Evolutionary conservation across 768 basidiomycete species (phyloP), one percentile per base, ranked within the genome.

Genomic region (Favolaschia claudopus): DNA sequence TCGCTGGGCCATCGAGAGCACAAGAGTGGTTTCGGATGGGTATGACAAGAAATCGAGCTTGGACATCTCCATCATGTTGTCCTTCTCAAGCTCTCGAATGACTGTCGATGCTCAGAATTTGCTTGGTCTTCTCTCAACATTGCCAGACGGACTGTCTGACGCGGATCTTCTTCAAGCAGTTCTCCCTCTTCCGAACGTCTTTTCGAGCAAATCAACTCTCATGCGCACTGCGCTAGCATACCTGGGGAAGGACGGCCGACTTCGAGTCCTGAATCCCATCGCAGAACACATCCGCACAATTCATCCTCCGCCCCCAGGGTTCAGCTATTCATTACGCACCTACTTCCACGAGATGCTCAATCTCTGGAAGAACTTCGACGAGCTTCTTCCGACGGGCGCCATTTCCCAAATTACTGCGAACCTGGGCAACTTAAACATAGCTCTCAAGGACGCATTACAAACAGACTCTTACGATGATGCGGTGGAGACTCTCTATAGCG

Each of bases 1-100:
- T 4, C 48, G 48, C 1, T 58, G 56, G 48, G 19, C 29, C 15
- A 4, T 29, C 2, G 48, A 48, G 7, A 50, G 33, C 3, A 58
- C 56, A 4, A 38, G 19, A 7, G 9, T 51, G 31, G 47, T 58
- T n/a, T 50, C 40, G 2, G 55, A 57, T 33, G 55, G 55, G 3
- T 57, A 48, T 25, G 55, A 57, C 37, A 57, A 57, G 20, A 22
- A 40, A 27, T 58, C 56, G 5, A 58, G 56, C 17, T 27, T 58
- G 2, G 48, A 58, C 47, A 58, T 58, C 9, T 51, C 56, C 6
- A 58, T 58, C 31, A 44, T 48, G 24, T 45, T 58, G 28, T 58
- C 56, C 4, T 45, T 49, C 29, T 43, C 56, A 13, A 58, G 56
- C 27, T 40, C 56, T 2, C 47, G 56, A 14, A 58, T 58, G 56